phyloP scores from a whole-genome alignment of 1,284 basidiomycete genomes.

The Grifola frondosa region DNA sequence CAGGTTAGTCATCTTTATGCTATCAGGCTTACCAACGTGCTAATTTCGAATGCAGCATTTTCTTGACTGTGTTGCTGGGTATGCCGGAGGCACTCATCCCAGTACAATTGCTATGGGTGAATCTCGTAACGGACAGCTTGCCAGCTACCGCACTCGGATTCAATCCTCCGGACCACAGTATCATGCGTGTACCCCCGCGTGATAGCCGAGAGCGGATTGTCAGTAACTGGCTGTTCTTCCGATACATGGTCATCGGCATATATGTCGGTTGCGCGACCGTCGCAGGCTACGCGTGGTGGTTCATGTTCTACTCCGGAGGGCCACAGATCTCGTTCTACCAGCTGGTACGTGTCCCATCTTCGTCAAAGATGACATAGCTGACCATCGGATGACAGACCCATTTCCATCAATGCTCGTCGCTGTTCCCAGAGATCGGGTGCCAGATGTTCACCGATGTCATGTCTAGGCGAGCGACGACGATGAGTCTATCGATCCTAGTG shows the following conservation, averaged over 20 bases:
- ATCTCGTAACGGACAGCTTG: conserved; percentile 92
- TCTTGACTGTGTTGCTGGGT: conserved; percentile 93
- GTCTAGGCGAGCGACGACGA: conserved; percentile 88
- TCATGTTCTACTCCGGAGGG: conserved; percentile 85
- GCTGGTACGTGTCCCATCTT: conserved; percentile 58
- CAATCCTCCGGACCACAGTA: conserved; percentile 94
- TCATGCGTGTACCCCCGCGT: conserved; percentile 93
- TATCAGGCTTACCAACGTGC: too few species aligned
- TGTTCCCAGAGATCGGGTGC: conserved; percentile 90
- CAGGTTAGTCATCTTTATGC: conserved; percentile 46
- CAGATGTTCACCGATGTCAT: conserved; percentile 89
- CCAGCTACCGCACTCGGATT: conserved; percentile 99
- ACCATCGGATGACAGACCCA: conserved; percentile 62
- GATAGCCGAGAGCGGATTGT: conserved; percentile 89
- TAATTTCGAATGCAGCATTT: too few species aligned
- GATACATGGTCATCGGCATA: conserved; percentile 90
- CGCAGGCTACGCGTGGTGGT: conserved; percentile 99
- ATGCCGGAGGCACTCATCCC: conserved; percentile 99
- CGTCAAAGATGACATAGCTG: not conserved
- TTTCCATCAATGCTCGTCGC: conserved; percentile 85
- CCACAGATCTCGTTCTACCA: conserved; percentile 94
- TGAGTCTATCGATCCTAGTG: conserved; percentile 92
- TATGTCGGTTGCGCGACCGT: conserved; percentile 97
- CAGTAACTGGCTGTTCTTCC: conserved; percentile 92
- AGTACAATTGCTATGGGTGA: conserved; percentile 97